Evolutionary conservation across 2,329 filamentous ascomycete genomes (phyloP), one percentile per base, ranked within the genome.

Genomic region (Monascus ruber): DNA sequence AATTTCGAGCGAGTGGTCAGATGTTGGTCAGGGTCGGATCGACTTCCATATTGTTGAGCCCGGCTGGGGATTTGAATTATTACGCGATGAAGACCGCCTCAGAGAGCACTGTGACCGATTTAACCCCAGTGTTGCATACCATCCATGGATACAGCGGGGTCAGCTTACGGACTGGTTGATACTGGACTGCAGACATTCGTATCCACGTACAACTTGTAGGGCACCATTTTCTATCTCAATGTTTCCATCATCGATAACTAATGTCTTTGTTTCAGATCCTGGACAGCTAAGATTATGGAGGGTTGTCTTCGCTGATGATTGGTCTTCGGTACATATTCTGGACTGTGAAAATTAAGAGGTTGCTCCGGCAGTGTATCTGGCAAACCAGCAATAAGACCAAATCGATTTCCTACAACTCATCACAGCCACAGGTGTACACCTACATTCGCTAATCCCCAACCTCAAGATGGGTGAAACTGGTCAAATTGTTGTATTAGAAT

Each of bases 1-100:
- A 4, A 35, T 40, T 25, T 40, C n/a, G 4, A 40, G 38, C 24
- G 38, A 40, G 26, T 40, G 38, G 38, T 31, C 38, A 5, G 26
- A 33, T 31, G 11, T 10, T 26, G 28, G 28, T 9, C 26, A 28
- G 24, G 38, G 38, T 5, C 33, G 38, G 10, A 33, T 40, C 26
- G 38, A 40, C 28, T 36, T 40, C 26, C 9, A 31, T 26, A 24
- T 40, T n/a, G 5, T 17, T 35, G 24, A 36, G 25, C 26, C 27
- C 24, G 26, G 38, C 6, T 40, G 33, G 38, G 38, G 33, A 31
- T 24, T 35, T 40, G 38, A 40, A 24, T 32, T 40, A n/a, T 26
- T 36, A 17, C 27, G 11, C 6, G 38, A 40, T 10, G 33, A 11
- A 24, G 33, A 36, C 34, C 26, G 33, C 10, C 6, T 40, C 24